Conservation (phyloP, 129 eudicot species). For the Erigeron canadensis region DNA sequence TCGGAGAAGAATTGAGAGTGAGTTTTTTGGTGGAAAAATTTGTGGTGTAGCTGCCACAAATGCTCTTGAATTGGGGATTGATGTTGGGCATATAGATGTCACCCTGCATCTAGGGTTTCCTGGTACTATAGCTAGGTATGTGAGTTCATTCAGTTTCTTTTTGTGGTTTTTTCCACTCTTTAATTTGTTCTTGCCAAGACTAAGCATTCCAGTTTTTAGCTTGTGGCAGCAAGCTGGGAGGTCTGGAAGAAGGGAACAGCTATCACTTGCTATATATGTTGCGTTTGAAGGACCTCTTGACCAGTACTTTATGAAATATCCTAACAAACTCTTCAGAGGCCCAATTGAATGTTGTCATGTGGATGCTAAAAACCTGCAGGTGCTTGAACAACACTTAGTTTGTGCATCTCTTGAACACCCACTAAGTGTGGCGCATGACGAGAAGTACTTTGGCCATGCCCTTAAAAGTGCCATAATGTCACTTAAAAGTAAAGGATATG, state of each 20-base stretch:
- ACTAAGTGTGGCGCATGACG: slow-evolving; percentile 70
- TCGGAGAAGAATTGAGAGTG: slow-evolving; percentile 81
- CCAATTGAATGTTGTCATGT: slow-evolving; percentile 88
- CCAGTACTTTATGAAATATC: slow-evolving; percentile 90
- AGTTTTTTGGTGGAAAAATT: slow-evolving; percentile 67
- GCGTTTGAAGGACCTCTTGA: slow-evolving; percentile 99
- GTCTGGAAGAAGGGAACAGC: slow-evolving; percentile 91
- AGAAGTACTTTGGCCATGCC: slow-evolving; percentile 73
- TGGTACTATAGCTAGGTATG: slow-evolving; percentile 93
- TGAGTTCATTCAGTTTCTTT: not conserved
- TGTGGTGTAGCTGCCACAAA: slow-evolving; percentile 93
- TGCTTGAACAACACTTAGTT: slow-evolving; percentile 76
- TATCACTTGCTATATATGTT: slow-evolving; percentile 86
- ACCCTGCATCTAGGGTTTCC: slow-evolving; percentile 98
- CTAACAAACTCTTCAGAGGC: slow-evolving; percentile 71
- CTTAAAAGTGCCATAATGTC: slow-evolving; percentile 44
- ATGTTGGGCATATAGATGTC: slow-evolving; percentile 94
- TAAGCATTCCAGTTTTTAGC: slow-evolving; percentile 34
- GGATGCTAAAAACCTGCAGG: slow-evolving; percentile 85
- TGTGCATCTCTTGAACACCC: slow-evolving; percentile 95
- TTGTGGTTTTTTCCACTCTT: slow-evolving; percentile 1
- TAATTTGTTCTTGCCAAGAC: slow-evolving; percentile 18
- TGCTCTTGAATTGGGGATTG: slow-evolving; percentile 98
- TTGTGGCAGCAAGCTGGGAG: slow-evolving; percentile 99
- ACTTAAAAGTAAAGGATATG: slow-evolving; percentile 60